Evolutionary conservation across 176 grass and related monocot genomes (phyloP), one percentile per base, ranked within the genome.

Genomic region (Eremochloa ophiuroides): DNA sequence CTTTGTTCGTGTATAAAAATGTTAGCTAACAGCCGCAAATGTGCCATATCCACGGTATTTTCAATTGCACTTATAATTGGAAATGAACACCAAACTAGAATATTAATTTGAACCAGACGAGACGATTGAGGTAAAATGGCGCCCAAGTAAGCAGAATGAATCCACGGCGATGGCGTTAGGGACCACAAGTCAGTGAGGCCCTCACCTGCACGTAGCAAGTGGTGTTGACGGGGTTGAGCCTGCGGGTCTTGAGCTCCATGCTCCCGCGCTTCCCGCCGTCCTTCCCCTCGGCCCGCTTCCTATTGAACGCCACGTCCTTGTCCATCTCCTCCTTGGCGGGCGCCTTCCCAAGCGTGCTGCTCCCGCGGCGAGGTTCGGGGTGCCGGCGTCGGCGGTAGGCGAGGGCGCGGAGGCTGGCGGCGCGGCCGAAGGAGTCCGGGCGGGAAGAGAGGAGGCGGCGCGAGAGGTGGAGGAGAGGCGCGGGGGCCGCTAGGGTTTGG

Each of bases 161-260:
- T 79, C 35, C 30, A 20, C 47, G 0, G 50, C 20, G 12, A 59
- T 23, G 8, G 23, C 56, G 10, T 8, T 63, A 28, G 27, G 28
- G 28, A 17, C 5, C 46, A 48, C 29, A 58, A 10, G 22, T 48
- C 12, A 41, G 14, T 25, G 50, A 22, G 2, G 11, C 25, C 58
- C 25, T 5, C 14, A 98, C 95, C 95, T 98, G 95, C 50, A 94
- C 90, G 77, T 94, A 94, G 66, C 90, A 94, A 25, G 88, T 94
- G 46, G 95, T 98, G 78, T 85, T 98, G 82, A 98, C 76, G 77
- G 95, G 95, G 82, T 98, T 98, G 62, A 92, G 85, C 91, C 80
- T 98, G 31, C 95, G 90, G 35, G 50, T 58, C 88, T 98, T 98
- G 71, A 98, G 91, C 69, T 93, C 89, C 70, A 98, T 87, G 80